Evolutionary conservation across 2,329 filamentous ascomycete genomes (phyloP), one percentile per base, ranked within the genome.

Genomic region (Xylaria sp.): DNA sequence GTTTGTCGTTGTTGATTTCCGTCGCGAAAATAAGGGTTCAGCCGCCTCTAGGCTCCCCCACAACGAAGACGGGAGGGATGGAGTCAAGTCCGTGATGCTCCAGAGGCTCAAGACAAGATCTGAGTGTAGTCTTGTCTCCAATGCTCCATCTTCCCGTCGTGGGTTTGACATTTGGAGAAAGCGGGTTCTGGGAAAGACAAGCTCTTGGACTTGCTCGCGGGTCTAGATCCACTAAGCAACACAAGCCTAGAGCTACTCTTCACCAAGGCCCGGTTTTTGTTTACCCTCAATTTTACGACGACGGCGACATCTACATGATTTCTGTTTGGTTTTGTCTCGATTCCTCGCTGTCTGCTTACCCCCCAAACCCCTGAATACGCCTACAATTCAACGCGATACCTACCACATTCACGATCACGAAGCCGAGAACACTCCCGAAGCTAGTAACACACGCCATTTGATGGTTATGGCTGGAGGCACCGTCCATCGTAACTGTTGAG

Each of bases 141-240:
- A 41, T 24, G 43, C 45, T 56, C 58, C 56, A 59, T 59, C 49
- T 52, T 56, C 55, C 56, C 48, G 49, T 52, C 44, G 49, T 47
- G 49, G 50, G 50, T 50, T 60, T 60, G 60, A 52, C 52, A 51
- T 51, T 52, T 56, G 54, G 54, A 52, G 57, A 56, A 58, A 58
- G 60, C 53, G 54, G 60, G 60, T 57, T 62, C 54, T 56, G 4
- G 11, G 29, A 53, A 44, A 50, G 44, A 41, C 52, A 56, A 50
- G 50, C 22, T 40, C 43, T 46, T 52, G n/a, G 54, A 52, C 39
- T 54, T 40, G 41, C 29, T 52, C 37, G 50, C 44, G 52, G 46
- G 46, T 37, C 50, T 34, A 53, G 54, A 56, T 56, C 58, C 58
- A 61, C 58, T 46, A 43, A n/a, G 26, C 24, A 20, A 46, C 44